Base-by-base conservation (phyloP, 2,329 filamentous ascomycete genomes). In the Botrytis aclada region DNA sequence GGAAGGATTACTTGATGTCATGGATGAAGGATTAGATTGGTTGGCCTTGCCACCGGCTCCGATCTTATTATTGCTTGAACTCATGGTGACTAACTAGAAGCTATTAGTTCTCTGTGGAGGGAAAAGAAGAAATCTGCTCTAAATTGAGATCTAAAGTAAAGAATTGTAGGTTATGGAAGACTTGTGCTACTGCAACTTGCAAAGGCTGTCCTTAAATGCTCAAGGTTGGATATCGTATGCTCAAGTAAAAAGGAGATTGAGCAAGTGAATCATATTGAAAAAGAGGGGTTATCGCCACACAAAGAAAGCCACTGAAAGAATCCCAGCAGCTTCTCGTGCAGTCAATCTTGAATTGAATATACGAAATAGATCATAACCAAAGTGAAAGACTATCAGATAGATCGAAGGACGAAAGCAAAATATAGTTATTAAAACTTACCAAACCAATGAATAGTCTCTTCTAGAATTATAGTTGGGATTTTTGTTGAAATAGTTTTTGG, bases 1-100 rank as follows among this genome's bases (percentile, higher is more conserved):
- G 56, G 89, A 89, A 74, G 92, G 89, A 78, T 86, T 91, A 77
- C 83, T 89, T 34, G 88, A 86, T 74, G 85, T 82, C 83, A 88
- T 91, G 80, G 76, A 77, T 32, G 78, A 77, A 37, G 72, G 76
- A 39, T 84, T 82, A 7, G 85, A 82, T 77, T 85, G 82, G 75
- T 84, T 84, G 74, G 85, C 77, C 79, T 89, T 90, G 77, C 61
- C 69, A 8, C 70, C 72, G 61, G 72, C 69, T 41, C 74, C 73
- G 64, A 73, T 70, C 72, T 78, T 79, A 32, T 67, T 73, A 39
- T 71, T 74, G 69, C 43, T 74, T 41, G 78, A 76, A 72, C 70
- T 78, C 78, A 79, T 78, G 62, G n/a, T 66, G 65, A 69, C 61
- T 66, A 51, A 60, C n/a, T 66, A 39, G 47, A 47, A 37, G 25